These are phyloP conservation scores for Boletus reticulatus DNA, from an alignment of 768 basidiomycete species.

Conservation along the genomic window DNA sequence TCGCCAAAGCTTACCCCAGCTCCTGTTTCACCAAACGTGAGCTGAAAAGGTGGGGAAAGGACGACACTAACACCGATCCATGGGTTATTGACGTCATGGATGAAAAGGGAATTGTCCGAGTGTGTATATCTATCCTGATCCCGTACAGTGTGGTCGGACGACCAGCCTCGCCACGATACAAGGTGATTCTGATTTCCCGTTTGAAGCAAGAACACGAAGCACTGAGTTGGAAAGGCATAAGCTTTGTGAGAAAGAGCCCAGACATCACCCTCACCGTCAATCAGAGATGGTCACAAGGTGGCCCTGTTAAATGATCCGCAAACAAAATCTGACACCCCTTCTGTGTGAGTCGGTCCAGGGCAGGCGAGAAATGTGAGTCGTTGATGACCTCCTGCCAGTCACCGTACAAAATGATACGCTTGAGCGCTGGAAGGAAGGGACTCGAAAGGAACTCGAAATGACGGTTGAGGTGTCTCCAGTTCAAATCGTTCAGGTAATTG, in stretches of 20 bases:
- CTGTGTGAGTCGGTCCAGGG: constrained; percentile 31
- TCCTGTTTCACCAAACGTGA: no score
- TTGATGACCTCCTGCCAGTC: constrained; percentile 44
- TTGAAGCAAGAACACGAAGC: background rate
- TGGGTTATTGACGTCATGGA: background rate
- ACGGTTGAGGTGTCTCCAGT: constrained; percentile 28
- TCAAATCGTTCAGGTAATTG: constrained; percentile 36
- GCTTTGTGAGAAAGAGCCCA: background rate
- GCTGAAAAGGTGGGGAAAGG: background rate
- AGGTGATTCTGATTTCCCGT: background rate
- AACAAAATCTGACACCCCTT: constrained; percentile 32
- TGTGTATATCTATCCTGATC: background rate
- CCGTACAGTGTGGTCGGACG: background rate
- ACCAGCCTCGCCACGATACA: background rate
- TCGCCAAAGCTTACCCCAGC: no score
- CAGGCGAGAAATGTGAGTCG: constrained; percentile 37
- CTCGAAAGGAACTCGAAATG: constrained; percentile 49
- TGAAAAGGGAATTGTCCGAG: background rate
- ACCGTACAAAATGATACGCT: constrained; percentile 47
- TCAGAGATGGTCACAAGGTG: constrained; percentile 20
- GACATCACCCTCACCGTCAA: constrained; percentile 2
- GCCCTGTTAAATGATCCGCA: constrained; percentile 9
- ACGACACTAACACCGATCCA: background rate
- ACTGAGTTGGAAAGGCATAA: background rate
- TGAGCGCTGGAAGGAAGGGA: constrained; percentile 44